A percentile compares a stretch with the other conserved stretches of the same genome.
Conservation (phyloP, 2,329 filamentous ascomycete genomes). For the Neopestalotiopsis clavispora region DNA sequence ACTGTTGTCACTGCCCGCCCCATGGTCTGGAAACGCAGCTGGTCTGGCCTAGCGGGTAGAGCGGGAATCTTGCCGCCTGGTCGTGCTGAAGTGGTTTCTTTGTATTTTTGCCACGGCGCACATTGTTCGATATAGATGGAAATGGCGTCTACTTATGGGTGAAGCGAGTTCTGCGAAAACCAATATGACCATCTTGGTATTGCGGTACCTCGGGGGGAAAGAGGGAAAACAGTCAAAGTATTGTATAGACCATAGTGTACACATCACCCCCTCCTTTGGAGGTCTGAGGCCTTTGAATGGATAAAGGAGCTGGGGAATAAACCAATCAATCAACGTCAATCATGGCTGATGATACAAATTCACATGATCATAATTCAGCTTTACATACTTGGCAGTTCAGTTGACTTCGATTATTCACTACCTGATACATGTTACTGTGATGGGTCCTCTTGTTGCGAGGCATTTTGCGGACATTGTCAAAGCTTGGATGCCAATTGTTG, state of each 20-base stretch:
- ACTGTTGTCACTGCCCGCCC: not conserved
- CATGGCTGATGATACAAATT: not conserved
- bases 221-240: slow-evolving; percentile 1
- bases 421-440: too few species aligned
- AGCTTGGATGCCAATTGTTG: too few species aligned
- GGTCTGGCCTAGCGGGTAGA: not conserved
- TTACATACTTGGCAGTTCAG: too few species aligned
- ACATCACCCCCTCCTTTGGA: not conserved
- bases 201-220: not conserved
- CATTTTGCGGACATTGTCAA: too few species aligned
- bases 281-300: not conserved
- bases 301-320: not conserved
- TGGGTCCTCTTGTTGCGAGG: too few species aligned
- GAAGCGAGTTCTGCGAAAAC: not conserved
- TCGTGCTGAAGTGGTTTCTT: slow-evolving; percentile 4
- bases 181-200: not conserved
- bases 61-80: not conserved
- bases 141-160: not conserved
- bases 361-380: not conserved
- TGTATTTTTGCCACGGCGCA: not conserved
- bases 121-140: slow-evolving; percentile 1
- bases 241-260: slow-evolving; percentile 16
- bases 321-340: slow-evolving; percentile 3
- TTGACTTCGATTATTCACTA: too few species aligned
- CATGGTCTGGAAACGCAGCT: not conserved